Evolutionary conservation across 495 filamentous ascomycete genomes (phyloP), one percentile per base, ranked within the genome.

Genomic region (Evansstolkia leycettana): DNA sequence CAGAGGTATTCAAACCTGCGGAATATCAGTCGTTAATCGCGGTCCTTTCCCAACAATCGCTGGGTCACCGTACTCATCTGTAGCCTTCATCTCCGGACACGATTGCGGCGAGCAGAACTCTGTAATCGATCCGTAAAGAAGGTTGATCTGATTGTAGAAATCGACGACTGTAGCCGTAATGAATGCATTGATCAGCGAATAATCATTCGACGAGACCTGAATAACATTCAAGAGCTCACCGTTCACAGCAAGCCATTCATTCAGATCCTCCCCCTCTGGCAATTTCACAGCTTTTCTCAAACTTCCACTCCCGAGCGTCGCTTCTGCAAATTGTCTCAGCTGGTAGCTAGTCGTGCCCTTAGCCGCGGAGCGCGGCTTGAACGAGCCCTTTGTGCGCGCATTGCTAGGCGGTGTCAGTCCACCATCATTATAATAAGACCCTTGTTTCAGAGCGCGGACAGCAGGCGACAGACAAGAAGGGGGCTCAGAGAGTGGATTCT

Each of bases 91-190:
- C 64, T 96, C 90, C 2, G 89, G 90, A 55, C 90, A 98, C 34
- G 86, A 84, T 46, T 84, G 82, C 17, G 90, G 90, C 16, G 90
- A 96, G 66, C 90, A 98, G 62, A 96, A 98, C 50, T 98, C 90
- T 36, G 90, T 98, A 54, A 98, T 95, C 37, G 90, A 88, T 40
- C 90, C 90, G 58, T 98, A 98, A 36, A 98, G 80, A 17, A 98
- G 77, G 63, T 98, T 98, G 58, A 96, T 90, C 58, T 98, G 90
- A 64, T 96, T 98, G 75, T 96, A 98, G 62, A 98, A 98, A 58
- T 98, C 90, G 64, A 98, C 90, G 52, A 98, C 89, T 94, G 46
- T 40, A 27, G 35, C 33, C 7, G 19, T 26, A 14, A 26, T 24
- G 17, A n/a, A 12, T n/a, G 2, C 12, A 19, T 20, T 25, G 20